These are phyloP conservation scores for Tagetes erecta DNA, from an alignment of 129 eudicot species.

Conservation along the genomic window DNA sequence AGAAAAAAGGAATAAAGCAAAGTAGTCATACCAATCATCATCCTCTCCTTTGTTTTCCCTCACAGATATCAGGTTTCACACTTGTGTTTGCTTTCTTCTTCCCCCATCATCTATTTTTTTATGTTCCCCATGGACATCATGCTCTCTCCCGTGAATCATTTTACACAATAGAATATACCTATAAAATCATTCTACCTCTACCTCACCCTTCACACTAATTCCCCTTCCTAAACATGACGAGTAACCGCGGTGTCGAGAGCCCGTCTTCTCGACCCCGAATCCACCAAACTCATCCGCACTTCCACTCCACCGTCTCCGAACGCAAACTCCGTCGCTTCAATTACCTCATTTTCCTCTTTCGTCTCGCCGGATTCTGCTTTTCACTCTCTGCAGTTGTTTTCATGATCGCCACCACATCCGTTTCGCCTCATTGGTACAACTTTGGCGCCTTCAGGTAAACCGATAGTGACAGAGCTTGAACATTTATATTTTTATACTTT, in stretches of 20 bases:
- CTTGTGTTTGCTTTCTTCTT: conserved; percentile 20
- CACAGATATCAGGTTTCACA: conserved; percentile 38
- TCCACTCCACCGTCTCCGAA: conserved; percentile 67
- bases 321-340: conserved; percentile 70
- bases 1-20: conserved; percentile 32
- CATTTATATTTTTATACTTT: no score
- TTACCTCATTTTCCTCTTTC: conserved; percentile 49
- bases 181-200: conserved; percentile 29
- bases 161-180: conserved; percentile 10
- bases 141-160: conserved; percentile 51
- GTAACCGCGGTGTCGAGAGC: conserved; percentile 51
- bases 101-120: conserved; percentile 23
- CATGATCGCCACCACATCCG: conserved; percentile 53
- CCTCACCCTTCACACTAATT: conserved; percentile 4
- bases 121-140: conserved; percentile 48
- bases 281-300: conserved; percentile 45
- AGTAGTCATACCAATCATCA: conserved; percentile 27
- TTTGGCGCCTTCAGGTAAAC: conserved; percentile 64
- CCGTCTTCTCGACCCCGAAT: conserved; percentile 54
- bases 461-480: no score
- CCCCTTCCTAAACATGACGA: conserved; percentile 7
- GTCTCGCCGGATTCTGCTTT: conserved; percentile 57
- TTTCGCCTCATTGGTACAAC: conserved; percentile 54
- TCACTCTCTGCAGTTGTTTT: conserved; percentile 59
- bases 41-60: conserved; percentile 13